phyloP scores from a whole-genome alignment of 2,329 filamentous ascomycete species.

The Calonectria montana region DNA sequence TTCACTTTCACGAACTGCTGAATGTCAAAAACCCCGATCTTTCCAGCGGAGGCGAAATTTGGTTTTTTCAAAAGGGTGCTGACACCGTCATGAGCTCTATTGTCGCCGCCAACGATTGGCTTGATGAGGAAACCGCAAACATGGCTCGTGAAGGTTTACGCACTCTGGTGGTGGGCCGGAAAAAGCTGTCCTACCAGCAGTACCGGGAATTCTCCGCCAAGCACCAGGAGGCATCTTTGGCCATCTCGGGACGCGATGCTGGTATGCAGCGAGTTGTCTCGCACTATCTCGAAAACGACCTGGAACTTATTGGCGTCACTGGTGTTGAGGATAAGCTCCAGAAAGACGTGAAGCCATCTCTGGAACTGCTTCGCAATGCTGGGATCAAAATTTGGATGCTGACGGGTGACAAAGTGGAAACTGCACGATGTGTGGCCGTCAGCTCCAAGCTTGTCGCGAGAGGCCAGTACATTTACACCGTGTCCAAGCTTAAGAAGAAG shows the following conservation, averaged over 20 bases:
- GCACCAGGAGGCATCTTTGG: slow-evolving; percentile 83
- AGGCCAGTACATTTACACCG: slow-evolving; percentile 95
- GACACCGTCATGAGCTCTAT: slow-evolving; percentile 99
- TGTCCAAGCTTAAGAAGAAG: slow-evolving; percentile 85
- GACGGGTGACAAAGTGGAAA: slow-evolving; percentile 98
- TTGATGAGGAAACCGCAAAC: slow-evolving; percentile 98
- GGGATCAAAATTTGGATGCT: slow-evolving; percentile 99
- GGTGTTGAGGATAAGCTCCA: slow-evolving; percentile 98
- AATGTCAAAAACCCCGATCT: slow-evolving; percentile 62
- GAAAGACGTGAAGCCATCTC: slow-evolving; percentile 91
- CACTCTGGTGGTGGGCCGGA: slow-evolving; percentile 94
- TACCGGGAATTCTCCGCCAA: slow-evolving; percentile 83
- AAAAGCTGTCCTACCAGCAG: slow-evolving; percentile 80
- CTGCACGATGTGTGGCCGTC: slow-evolving; percentile 93
- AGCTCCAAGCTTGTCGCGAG: slow-evolving; percentile 93
- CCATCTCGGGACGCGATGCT: slow-evolving; percentile 82
- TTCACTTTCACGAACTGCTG: slow-evolving; percentile 77
- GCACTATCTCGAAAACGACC: slow-evolving; percentile 84
- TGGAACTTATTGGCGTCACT: slow-evolving; percentile 96
- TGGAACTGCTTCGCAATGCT: slow-evolving; percentile 94
- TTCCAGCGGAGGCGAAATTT: slow-evolving; percentile 78
- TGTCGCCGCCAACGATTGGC: slow-evolving; percentile 96
- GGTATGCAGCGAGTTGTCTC: slow-evolving; percentile 85
- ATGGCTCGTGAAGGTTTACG: slow-evolving; percentile 97
- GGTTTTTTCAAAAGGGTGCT: slow-evolving; percentile 98